A percentile compares a stretch with the other conserved stretches of the same genome.
Conservation (phyloP, 768 basidiomycete species). For the Tulasnella sp. region DNA sequence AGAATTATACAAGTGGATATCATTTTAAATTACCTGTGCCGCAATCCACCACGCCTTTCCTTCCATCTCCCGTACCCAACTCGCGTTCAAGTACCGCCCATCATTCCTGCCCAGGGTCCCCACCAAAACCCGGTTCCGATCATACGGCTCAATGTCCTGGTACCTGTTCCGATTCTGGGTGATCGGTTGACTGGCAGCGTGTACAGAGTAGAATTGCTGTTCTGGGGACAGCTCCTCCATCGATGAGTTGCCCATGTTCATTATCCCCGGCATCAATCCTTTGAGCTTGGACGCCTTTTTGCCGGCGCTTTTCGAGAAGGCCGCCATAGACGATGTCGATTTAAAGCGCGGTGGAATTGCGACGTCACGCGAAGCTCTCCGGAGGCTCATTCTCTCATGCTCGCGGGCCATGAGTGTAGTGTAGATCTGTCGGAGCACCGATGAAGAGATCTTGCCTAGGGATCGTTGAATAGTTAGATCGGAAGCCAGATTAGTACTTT, state of each 20-base stretch:
- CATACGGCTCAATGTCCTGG: slow-evolving; percentile 62
- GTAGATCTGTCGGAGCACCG: neutral
- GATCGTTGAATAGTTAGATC: too few species aligned
- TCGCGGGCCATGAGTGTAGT: slow-evolving; percentile 7
- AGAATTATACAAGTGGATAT: neutral
- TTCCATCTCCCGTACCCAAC: slow-evolving; percentile 66
- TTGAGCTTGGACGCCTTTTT: too few species aligned
- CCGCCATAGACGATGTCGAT: too few species aligned
- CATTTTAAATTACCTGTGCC: slow-evolving; percentile 42
- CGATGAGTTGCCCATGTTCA: neutral
- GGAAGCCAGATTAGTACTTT: too few species aligned
- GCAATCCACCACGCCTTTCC: slow-evolving; percentile 80
- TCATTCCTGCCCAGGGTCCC: slow-evolving; percentile 21
- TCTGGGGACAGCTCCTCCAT: neutral
- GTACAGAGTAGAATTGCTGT: neutral
- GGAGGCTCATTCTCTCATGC: neutral
- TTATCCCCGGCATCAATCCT: too few species aligned
- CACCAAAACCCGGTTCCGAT: slow-evolving; percentile 54
- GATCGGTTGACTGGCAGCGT: neutral
- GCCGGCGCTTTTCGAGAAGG: too few species aligned
- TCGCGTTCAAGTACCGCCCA: slow-evolving; percentile 65
- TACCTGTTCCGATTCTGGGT: slow-evolving; percentile 58
- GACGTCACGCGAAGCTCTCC: neutral
- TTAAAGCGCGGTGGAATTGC: neutral
- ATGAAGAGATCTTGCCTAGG: neutral